A percentile compares a stretch with the other conserved stretches of the same genome.
These are phyloP conservation scores for Carpinus fangiana DNA, from an alignment of 306 rosid species.

Conservation along the genomic window DNA sequence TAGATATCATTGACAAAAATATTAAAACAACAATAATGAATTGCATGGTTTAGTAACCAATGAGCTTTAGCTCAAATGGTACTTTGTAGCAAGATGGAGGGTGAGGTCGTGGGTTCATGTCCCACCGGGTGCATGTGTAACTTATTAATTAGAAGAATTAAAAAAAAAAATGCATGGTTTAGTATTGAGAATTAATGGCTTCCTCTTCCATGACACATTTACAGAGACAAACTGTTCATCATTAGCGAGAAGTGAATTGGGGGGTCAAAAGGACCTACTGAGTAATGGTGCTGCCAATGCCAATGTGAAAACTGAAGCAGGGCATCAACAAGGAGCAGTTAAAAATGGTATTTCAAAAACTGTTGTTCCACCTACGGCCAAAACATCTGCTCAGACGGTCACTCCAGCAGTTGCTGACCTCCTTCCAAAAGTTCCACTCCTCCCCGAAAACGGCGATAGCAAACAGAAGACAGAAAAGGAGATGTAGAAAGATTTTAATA, in stretches of 20 bases:
- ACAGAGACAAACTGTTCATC: slow-evolving; percentile 85
- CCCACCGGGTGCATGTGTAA: too few species aligned
- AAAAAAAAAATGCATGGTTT: neutral
- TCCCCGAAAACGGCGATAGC: slow-evolving; percentile 55
- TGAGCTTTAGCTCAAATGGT: too few species aligned
- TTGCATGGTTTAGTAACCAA: neutral
- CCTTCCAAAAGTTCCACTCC: slow-evolving; percentile 37
- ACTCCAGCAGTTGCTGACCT: slow-evolving; percentile 37
- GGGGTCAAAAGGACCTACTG: slow-evolving; percentile 45
- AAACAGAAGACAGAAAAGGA: slow-evolving; percentile 49
- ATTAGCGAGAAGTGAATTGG: slow-evolving; percentile 64
- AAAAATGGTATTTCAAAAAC: slow-evolving; percentile 56
- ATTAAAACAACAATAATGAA: neutral
- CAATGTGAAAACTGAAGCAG: slow-evolving; percentile 44
- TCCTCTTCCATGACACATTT: slow-evolving; percentile 34
- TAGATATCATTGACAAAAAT: neutral
- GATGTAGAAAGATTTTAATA: slow-evolving; percentile 35
- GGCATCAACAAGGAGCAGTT: slow-evolving; percentile 35
- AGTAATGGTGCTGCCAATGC: slow-evolving; percentile 48
- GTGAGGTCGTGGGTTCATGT: too few species aligned
- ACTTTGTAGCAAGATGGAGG: too few species aligned
- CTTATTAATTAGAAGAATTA: too few species aligned
- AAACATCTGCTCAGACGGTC: slow-evolving; percentile 33
- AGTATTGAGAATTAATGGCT: slow-evolving; percentile 25
- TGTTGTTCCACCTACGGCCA: slow-evolving; percentile 36